phyloP scores from a whole-genome alignment of 164 flowering plant species.

The Annona squamosa region DNA sequence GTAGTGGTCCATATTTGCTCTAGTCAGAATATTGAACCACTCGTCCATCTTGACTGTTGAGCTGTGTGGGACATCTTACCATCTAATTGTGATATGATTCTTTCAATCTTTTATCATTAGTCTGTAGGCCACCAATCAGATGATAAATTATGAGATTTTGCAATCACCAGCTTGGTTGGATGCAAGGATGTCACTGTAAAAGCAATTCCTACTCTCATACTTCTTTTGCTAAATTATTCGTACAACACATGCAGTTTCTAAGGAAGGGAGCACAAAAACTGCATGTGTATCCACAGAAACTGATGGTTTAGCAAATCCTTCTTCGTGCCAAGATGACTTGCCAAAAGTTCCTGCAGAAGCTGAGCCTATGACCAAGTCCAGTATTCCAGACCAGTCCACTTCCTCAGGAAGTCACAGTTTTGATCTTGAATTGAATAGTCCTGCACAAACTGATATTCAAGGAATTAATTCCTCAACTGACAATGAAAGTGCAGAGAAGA shows the following conservation, averaged over 20 bases:
- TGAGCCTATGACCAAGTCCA: slow-evolving; percentile 13
- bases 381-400: slow-evolving; percentile 11
- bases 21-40: not conserved
- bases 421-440: slow-evolving; percentile 8
- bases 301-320: slow-evolving; percentile 12
- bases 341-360: slow-evolving; percentile 15
- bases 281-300: slow-evolving; percentile 4
- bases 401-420: slow-evolving; percentile 3
- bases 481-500: slow-evolving; percentile 10
- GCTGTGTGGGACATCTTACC: not conserved
- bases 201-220: too few relatives aligned
- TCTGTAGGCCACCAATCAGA: not conserved
- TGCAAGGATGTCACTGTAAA: not conserved
- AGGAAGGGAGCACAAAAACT: slow-evolving; percentile 17
- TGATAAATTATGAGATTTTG: not conserved
- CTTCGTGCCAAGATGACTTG: slow-evolving; percentile 14
- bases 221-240: not conserved
- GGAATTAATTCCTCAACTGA: slow-evolving; percentile 8
- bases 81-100: not conserved
- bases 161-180: not conserved
- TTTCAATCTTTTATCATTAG: not conserved
- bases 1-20: not conserved
- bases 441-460: slow-evolving; percentile 13
- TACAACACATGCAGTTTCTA: slow-evolving; percentile 24
- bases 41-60: not conserved